A percentile compares a stretch with the other conserved stretches of the same genome.
These are phyloP conservation scores for Kwoniella sp. DNA, from an alignment of 768 basidiomycete genomes.

Conservation along the genomic window DNA sequence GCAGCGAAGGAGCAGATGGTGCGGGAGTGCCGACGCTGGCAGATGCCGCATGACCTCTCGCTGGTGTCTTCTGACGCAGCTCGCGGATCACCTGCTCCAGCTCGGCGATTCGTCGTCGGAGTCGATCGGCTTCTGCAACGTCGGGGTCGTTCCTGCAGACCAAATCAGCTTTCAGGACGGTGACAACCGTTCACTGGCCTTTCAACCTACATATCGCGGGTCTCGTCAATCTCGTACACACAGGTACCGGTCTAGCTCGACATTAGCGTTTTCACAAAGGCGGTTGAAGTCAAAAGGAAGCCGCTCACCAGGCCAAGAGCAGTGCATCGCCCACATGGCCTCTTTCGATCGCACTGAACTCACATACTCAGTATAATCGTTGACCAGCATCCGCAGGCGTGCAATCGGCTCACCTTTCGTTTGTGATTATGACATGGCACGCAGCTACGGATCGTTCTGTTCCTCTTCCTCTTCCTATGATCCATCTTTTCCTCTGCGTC, in stretches of 20 bases:
- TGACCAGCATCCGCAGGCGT: too few species aligned
- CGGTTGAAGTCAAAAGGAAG: slow-evolving; percentile 2
- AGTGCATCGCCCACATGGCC: slow-evolving; percentile 87
- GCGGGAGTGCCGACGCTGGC: slow-evolving; percentile 1
- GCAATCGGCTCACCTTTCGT: slow-evolving; percentile 73
- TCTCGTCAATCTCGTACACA: slow-evolving; percentile 85
- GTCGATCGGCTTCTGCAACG: slow-evolving; percentile 80
- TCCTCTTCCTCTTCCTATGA: slow-evolving; percentile 75
- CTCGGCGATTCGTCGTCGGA: slow-evolving; percentile 85
- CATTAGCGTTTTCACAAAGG: slow-evolving; percentile 15
- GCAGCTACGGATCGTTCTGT: slow-evolving; percentile 85
- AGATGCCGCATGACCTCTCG: slow-evolving; percentile 17
- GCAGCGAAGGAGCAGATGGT: background rate
- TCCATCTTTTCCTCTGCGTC: slow-evolving; percentile 49
- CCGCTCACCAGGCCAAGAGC: slow-evolving; percentile 74
- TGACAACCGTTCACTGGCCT: background rate
- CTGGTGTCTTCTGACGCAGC: slow-evolving; percentile 60
- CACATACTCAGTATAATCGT: slow-evolving; percentile 7
- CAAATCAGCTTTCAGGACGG: slow-evolving; percentile 1
- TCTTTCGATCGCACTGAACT: slow-evolving; percentile 80
- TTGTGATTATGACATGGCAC: slow-evolving; percentile 86
- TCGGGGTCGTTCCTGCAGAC: slow-evolving; percentile 74
- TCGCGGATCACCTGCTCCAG: slow-evolving; percentile 89
- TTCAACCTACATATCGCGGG: slow-evolving; percentile 35
- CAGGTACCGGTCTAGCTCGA: slow-evolving; percentile 77